A percentile compares a stretch with the other conserved stretches of the same genome.
These are phyloP conservation scores for Pseudogymnoascus sp. DNA, from an alignment of 2,329 filamentous ascomycete species.

Conservation along the genomic window DNA sequence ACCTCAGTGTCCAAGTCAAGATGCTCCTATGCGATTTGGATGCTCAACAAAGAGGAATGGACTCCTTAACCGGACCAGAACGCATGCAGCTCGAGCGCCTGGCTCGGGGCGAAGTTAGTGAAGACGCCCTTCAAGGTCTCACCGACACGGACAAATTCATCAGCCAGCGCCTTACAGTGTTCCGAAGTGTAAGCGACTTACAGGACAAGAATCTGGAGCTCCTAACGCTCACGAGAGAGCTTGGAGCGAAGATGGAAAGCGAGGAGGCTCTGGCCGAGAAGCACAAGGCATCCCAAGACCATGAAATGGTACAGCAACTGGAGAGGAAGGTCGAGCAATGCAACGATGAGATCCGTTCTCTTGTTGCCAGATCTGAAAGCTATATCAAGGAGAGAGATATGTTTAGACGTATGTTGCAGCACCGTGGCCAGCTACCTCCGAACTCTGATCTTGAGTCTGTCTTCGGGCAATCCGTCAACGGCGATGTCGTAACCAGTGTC, in stretches of 20 bases:
- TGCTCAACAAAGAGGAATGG: constrained; percentile 69
- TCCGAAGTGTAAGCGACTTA: constrained; percentile 75
- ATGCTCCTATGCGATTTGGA: constrained; percentile 83
- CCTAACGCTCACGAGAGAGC: constrained; percentile 70
- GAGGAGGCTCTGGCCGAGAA: constrained; percentile 69
- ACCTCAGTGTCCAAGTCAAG: constrained; percentile 84
- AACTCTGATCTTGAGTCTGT: constrained; percentile 57
- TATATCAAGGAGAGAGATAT: constrained; percentile 95
- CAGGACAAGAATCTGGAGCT: constrained; percentile 84
- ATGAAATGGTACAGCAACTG: constrained; percentile 65
- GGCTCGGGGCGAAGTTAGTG: constrained; percentile 65
- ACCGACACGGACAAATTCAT: constrained; percentile 85
- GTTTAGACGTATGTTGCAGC: constrained; percentile 89
- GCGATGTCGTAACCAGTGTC: constrained; percentile 53
- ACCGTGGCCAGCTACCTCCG: constrained; percentile 54
- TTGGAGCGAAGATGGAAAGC: constrained; percentile 85
- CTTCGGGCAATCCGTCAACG: constrained; percentile 64
- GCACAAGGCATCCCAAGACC: constrained; percentile 54
- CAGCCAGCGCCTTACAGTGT: constrained; percentile 79
- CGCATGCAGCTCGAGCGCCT: constrained; percentile 68
- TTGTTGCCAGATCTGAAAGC: constrained; percentile 78
- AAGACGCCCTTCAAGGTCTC: constrained; percentile 63
- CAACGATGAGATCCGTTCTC: constrained; percentile 76
- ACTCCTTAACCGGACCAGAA: constrained; percentile 64
- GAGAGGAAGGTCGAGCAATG: constrained; percentile 68